Evolutionary conservation across 176 grass and related monocot species (phyloP), one percentile per base, ranked within the genome.

Genomic region (Bromus sterilis): DNA sequence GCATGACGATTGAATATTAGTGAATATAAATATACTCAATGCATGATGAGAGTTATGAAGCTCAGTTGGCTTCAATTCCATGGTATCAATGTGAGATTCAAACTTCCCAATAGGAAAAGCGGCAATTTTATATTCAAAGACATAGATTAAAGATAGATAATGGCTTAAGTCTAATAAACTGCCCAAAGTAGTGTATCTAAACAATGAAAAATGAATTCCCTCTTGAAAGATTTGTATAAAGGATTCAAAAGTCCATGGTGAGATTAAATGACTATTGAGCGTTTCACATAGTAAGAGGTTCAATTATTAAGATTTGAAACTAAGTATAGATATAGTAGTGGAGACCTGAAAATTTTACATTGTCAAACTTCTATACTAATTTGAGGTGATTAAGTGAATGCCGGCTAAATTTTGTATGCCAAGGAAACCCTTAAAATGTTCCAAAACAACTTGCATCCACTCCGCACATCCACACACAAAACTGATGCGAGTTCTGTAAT

Each of bases 131-230:
- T 84, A 93, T 86, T 91, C 82, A 55, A 49, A 69, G 26, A 71
- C 18, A 42, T 93, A 68, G 36, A 41, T 49, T 70, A 63, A 13
- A 28, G 20, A 23, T 34, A 51, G 31, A 66, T 55, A 78, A 86
- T 55, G 10, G 7, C 39, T 68, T 26, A 67, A 69, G 32, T 67
- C 79, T 21, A 87, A 41, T 74, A 83, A 86, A 67, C 78, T 94
- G 59, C 48, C 76, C 25, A 94, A 39, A 57, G 67, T 87, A 87
- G 91, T 94, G 64, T 83, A 90, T 78, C 90, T 90, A 41, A 83
- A 85, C n/a, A 91, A 76, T 80, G 90, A 93, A 89, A 85, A 87
- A 34, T 92, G 91, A 21, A 91, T 94, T 84, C 90, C 92, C 92
- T 88, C 89, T 93, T 67, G 39, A 65, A 42, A 56, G 29, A 11